Conservation (phyloP, 2,329 filamentous ascomycete species). For the Microdochium paspali region DNA sequence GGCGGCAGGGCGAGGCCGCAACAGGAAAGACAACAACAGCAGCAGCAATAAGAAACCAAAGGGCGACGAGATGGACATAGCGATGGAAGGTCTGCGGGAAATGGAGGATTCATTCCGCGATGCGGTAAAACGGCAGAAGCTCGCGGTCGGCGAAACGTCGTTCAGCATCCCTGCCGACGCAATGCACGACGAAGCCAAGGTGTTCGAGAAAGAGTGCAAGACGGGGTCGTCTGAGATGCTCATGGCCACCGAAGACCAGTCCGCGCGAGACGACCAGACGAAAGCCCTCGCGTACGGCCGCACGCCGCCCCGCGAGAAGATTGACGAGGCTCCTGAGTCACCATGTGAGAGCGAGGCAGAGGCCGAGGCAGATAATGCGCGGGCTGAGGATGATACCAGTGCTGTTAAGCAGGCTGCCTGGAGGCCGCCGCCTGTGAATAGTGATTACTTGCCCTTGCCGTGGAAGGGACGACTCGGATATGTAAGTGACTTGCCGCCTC, state of each 20-base stretch:
- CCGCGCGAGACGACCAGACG: neutral
- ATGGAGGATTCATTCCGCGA: constrained; percentile 38
- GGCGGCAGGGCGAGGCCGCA: neutral
- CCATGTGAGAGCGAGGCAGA: constrained; percentile 11
- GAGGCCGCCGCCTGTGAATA: constrained; percentile 71
- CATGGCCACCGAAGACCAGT: neutral
- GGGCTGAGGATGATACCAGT: neutral
- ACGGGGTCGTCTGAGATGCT: neutral
- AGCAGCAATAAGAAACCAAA: constrained; percentile 3
- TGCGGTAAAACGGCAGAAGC: constrained; percentile 33
- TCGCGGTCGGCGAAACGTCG: constrained; percentile 32
- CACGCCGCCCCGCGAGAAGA: neutral
- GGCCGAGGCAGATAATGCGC: constrained; percentile 2
- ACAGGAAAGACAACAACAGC: constrained; percentile 1
- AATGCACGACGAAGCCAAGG: constrained; percentile 5
- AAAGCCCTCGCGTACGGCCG: neutral
- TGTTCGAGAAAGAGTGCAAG: constrained; percentile 5
- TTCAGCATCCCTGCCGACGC: constrained; percentile 7
- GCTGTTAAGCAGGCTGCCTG: constrained; percentile 22
- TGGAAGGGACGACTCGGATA: constrained; percentile 89
- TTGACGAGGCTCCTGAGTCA: neutral
- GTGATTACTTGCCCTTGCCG: constrained; percentile 71
- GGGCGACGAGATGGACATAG: constrained; percentile 23
- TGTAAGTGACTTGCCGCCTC: constrained; percentile 50
- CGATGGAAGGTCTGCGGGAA: constrained; percentile 33